These are phyloP conservation scores for Leptosphaerulina australis DNA, from an alignment of 2,329 filamentous ascomycete species.

Conservation along the genomic window DNA sequence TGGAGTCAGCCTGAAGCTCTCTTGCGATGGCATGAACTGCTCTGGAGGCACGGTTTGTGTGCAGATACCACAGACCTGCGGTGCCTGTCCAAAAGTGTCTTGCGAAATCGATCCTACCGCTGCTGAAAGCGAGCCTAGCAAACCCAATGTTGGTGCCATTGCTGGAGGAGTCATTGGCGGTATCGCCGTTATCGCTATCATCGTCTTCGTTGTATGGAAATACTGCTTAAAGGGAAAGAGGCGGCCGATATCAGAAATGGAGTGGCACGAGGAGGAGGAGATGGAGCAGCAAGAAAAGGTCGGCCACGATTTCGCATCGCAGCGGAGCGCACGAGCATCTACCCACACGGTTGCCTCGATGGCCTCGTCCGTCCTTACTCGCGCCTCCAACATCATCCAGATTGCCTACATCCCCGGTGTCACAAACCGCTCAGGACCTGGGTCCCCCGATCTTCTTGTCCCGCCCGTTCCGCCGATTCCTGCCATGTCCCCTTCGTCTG, in stretches of 20 bases:
- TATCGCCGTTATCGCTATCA: conserved; percentile 72
- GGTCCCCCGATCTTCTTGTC: conserved; percentile 79
- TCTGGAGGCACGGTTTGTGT: conserved; percentile 62
- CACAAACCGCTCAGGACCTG: conserved; percentile 84
- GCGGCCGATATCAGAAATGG: conserved; percentile 63
- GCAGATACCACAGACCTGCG: conserved; percentile 64
- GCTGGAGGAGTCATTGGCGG: conserved; percentile 91
- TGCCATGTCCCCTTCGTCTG: conserved; percentile 61
- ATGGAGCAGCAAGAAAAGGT: conserved; percentile 63
- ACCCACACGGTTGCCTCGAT: conserved; percentile 89
- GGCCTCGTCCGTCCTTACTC: conserved; percentile 91
- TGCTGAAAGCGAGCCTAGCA: conserved; percentile 31
- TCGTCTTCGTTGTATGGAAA: conserved; percentile 83
- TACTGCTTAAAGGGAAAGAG: conserved; percentile 84
- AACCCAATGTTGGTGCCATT: conserved; percentile 79
- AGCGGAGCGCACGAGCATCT: conserved; percentile 70
- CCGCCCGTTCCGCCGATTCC: conserved; percentile 96
- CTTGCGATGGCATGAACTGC: conserved; percentile 64
- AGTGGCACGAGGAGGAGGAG: conserved; percentile 62
- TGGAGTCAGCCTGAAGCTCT: conserved; percentile 49
- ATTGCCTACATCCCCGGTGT: conserved; percentile 99
- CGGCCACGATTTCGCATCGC: conserved; percentile 61
- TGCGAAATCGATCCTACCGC: conserved; percentile 56
- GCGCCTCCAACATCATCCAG: conserved; percentile 98
- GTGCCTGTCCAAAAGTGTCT: conserved; percentile 62